A percentile compares a stretch with the other conserved stretches of the same genome.
Evolutionary conservation across 371 early-diverging fungal genomes (phyloP).

Genomic region (Lichtheimia ornata): DNA sequence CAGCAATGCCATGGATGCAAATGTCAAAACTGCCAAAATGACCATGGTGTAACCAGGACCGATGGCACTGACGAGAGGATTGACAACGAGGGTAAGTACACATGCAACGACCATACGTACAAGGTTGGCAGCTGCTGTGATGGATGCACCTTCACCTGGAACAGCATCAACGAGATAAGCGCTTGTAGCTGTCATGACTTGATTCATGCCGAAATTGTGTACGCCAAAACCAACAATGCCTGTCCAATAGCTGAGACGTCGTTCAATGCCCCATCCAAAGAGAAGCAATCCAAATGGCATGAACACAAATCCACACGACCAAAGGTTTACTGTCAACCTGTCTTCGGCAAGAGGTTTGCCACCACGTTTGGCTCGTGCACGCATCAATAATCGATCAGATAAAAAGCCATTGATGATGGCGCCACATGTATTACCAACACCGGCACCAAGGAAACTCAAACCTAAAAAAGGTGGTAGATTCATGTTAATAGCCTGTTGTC

Average conservation of each 20-base stretch:
- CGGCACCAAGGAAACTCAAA: constrained; percentile 44
- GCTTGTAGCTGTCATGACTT: constrained; percentile 30
- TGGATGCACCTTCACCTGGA: constrained; percentile 46
- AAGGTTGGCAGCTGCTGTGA: constrained; percentile 47
- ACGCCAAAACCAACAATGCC: constrained; percentile 49
- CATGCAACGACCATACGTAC: constrained; percentile 47
- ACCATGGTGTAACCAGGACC: constrained; percentile 31
- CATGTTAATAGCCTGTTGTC: too few relatives aligned
- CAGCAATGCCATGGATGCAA: constrained; percentile 10
- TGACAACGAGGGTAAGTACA: constrained; percentile 30
- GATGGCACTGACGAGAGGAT: constrained; percentile 22
- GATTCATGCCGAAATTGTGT: constrained; percentile 31
- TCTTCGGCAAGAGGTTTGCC: constrained; percentile 25
- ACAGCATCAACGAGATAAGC: constrained; percentile 52
- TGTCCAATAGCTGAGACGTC: constrained; percentile 33
- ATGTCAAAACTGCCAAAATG: constrained; percentile 22
- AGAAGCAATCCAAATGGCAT: constrained; percentile 47
- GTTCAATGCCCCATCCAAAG: constrained; percentile 51
- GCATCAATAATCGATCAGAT: constrained; percentile 28
- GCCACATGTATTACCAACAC: constrained; percentile 47
- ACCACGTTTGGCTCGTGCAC: constrained; percentile 26
- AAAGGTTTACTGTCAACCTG: constrained; percentile 24
- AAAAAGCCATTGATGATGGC: constrained; percentile 25
- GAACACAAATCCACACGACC: constrained; percentile 37
- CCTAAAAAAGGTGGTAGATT: too few relatives aligned